Evolutionary conservation across 176 grass and related monocot species (phyloP).

Genomic region (Guadua angustifolia): DNA sequence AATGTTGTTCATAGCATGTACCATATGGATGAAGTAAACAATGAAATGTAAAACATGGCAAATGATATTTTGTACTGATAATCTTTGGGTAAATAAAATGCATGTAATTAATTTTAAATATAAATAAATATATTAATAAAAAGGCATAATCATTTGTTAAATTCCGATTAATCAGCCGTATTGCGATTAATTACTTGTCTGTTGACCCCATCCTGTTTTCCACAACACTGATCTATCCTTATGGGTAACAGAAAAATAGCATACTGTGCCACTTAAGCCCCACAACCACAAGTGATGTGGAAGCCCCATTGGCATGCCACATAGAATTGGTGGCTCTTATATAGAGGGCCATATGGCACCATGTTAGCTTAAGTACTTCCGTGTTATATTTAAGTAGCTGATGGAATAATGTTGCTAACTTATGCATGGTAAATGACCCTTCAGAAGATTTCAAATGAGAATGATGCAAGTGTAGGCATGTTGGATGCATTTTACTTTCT

Average conservation of each 20-base stretch:
- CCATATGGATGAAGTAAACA: no score
- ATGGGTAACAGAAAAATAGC: neutral
- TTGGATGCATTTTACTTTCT: neutral
- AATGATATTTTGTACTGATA: no score
- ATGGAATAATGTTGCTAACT: neutral
- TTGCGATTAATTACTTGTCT: no score
- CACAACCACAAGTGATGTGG: neutral
- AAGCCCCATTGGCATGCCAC: neutral
- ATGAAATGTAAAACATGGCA: no score
- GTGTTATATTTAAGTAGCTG: neutral
- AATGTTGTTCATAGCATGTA: no score
- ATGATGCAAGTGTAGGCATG: neutral
- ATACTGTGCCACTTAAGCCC: neutral
- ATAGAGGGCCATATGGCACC: neutral
- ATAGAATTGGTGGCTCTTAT: neutral
- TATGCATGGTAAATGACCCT: neutral
- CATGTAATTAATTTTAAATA: no score
- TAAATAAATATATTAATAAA: no score
- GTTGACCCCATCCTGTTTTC: no score
- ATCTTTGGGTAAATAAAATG: no score
- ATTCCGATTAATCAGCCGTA: no score
- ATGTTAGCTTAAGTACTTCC: neutral
- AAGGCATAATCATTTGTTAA: no score
- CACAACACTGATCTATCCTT: neutral
- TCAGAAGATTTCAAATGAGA: neutral